phyloP scores from a whole-genome alignment of 2,329 filamentous ascomycete species.

The Plenodomus tracheiphilus region DNA sequence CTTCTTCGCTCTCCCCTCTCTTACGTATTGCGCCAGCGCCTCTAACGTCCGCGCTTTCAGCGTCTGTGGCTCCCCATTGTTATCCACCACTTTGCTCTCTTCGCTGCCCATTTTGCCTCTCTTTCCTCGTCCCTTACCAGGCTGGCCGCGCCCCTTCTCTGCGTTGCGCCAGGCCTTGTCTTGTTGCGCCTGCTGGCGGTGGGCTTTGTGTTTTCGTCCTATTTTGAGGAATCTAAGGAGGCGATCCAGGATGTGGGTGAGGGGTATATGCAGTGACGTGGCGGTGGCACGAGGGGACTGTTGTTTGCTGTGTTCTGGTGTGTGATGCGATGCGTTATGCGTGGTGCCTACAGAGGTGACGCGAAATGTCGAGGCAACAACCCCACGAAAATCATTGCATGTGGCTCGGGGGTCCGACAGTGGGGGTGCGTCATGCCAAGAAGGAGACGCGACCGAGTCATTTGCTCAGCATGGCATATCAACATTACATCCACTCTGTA shows the following conservation, averaged over 20 bases:
- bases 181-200: conserved; percentile 44
- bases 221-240: conserved; percentile 42
- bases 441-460: too few relatives aligned
- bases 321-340: neutral
- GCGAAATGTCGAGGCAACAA: neutral
- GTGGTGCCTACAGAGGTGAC: neutral
- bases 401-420: neutral
- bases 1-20: conserved; percentile 64
- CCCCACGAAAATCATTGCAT: neutral
- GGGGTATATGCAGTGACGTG: neutral
- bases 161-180: conserved; percentile 35
- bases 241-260: neutral
- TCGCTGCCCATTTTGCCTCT: conserved; percentile 81
- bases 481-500: too few relatives aligned
- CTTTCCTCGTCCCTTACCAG: conserved; percentile 25
- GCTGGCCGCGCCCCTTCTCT: conserved; percentile 34
- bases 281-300: neutral
- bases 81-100: conserved; percentile 70
- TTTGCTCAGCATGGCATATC: too few relatives aligned
- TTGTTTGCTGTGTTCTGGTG: neutral
- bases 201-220: conserved; percentile 55
- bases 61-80: conserved; percentile 65
- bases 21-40: conserved; percentile 80
- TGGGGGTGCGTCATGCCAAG: neutral
- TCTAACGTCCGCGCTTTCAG: conserved; percentile 71